Evolutionary conservation across 2,329 filamentous ascomycete genomes (phyloP).

Genomic region (Mariannaea elegans): DNA sequence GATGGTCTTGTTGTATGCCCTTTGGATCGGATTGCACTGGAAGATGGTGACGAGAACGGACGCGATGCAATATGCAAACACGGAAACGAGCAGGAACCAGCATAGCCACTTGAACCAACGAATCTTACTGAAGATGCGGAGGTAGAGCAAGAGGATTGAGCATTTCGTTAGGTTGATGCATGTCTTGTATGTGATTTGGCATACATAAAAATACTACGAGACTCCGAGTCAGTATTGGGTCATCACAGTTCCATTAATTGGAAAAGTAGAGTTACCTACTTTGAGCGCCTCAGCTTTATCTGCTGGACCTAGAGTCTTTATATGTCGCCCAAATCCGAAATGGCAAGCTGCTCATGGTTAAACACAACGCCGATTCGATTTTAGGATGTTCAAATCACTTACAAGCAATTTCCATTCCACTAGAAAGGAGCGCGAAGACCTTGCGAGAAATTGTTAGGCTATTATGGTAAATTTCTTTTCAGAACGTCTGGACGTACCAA

Average conservation of each 20-base stretch:
- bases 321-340: constrained; percentile 36
- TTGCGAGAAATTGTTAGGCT: constrained; percentile 2
- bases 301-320: constrained; percentile 11
- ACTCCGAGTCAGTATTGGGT: not conserved
- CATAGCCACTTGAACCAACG: constrained; percentile 39
- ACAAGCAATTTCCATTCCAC: constrained; percentile 30
- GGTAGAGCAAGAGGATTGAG: constrained; percentile 46
- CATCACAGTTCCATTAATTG: not conserved
- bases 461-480: not conserved
- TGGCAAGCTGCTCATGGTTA: constrained; percentile 31
- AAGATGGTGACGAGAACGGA: constrained; percentile 41
- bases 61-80: constrained; percentile 39
- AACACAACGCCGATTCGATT: not conserved
- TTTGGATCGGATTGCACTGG: constrained; percentile 45
- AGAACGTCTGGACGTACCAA: constrained; percentile 21
- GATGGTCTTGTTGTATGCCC: constrained; percentile 52
- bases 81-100: constrained; percentile 35
- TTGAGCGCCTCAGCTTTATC: constrained; percentile 34
- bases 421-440: constrained; percentile 26
- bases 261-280: constrained; percentile 6
- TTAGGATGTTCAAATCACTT: not conserved
- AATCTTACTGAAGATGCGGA: constrained; percentile 43
- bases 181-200: constrained; percentile 44
- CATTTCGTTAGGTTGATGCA: constrained; percentile 45
- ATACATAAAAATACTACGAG: constrained; percentile 37